Base-by-base conservation (phyloP, 805 yeast genomes). In the Candida namnaoensis region DNA sequence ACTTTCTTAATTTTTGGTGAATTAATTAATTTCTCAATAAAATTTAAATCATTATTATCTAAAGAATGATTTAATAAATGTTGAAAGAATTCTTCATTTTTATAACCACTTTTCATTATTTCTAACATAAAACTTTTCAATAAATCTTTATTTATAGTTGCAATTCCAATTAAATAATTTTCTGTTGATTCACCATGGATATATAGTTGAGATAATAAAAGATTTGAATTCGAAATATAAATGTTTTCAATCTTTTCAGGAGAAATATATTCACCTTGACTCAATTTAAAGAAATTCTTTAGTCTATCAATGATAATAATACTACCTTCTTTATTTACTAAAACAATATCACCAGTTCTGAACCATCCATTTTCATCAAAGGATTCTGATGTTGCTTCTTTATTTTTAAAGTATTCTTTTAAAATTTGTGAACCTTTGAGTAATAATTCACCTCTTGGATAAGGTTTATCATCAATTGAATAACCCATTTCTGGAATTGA, bases 221-320 rank as follows among this genome's bases (percentile, higher is more conserved):
- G 63, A 47, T 66, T 62, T 19, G 19, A 19, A 9, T 56, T 52
- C 0, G 78, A 60, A 26, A 74, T 57, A 53, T 79, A 78, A 10
- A 62, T 60, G 52, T 74, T 76, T 51, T 80, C 86, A 45, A 80
- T 71, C 57, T 71, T 76, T 50, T 80, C 87, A 9, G 84, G 85
- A 4, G 83, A 76, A 39, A 80, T 69, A 52, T 80, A 80, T 59
- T 71, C 76, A 32, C 76, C 76, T 51, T 71, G 76, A 13, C 71
- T 64, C 38, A 71, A 58, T 66, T 80, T 80, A 69, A 80, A 80
- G 53, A 80, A 74, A 57, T 80, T 82, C 64, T 80, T 80, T 38
- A 76, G 78, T 39, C 87, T 66, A 51, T 78, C 84, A 41, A 78
- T 71, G 44, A 79, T 74, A 47, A 50, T 60, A 41, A 62, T 57